These are phyloP conservation scores for Pseudogymnoascus sp. DNA, from an alignment of 2,329 filamentous ascomycete species.

Conservation along the genomic window DNA sequence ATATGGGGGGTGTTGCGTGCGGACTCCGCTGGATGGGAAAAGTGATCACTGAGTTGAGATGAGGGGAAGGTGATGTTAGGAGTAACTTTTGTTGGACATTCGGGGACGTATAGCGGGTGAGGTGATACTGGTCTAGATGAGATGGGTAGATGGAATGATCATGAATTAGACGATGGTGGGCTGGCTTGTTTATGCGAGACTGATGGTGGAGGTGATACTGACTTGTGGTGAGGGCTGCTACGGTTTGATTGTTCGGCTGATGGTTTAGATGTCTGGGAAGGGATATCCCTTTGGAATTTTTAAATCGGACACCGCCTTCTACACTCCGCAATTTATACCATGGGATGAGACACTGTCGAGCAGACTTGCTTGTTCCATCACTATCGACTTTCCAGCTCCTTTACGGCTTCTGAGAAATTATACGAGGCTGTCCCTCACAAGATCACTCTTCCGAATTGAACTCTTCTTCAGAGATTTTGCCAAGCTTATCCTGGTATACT, in stretches of 20 bases:
- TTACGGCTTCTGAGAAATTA: background rate
- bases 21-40: constrained; percentile 2
- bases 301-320: background rate
- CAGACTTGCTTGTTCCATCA: too few species aligned
- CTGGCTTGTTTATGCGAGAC: background rate
- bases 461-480: background rate
- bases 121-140: background rate
- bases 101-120: background rate
- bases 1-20: background rate
- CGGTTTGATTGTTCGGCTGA: background rate
- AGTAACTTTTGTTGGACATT: constrained; percentile 1
- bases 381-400: background rate
- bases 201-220: background rate
- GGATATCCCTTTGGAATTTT: background rate
- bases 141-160: background rate
- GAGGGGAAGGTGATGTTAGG: background rate
- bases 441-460: too few species aligned
- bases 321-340: background rate
- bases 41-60: background rate
- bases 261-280: background rate
- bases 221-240: background rate
- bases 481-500: background rate
- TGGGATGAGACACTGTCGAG: background rate
- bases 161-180: background rate
- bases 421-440: background rate